Percentiles rank a stretch among this genome's conserved stretches.
phyloP scores from a whole-genome alignment of 805 yeast species.

The Wickerhamiella sergipiensis region DNA sequence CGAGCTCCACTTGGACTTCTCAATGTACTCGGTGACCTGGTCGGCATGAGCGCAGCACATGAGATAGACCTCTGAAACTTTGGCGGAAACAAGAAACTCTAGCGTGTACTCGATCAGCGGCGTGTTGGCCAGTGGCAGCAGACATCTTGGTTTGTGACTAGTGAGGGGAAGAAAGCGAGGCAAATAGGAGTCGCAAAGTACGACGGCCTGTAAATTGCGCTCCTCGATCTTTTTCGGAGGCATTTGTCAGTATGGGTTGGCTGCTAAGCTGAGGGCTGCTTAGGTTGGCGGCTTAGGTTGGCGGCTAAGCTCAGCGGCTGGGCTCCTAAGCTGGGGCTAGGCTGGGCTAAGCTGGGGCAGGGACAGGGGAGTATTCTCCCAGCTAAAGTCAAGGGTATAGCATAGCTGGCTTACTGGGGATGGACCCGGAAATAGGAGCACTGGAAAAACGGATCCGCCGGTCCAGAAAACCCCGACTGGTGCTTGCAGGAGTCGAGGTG shows the following conservation, averaged over 20 bases:
- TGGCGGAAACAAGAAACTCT: conserved; percentile 83
- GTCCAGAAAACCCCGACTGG: conserved; percentile 12
- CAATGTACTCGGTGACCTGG: conserved; percentile 71
- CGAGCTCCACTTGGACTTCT: conserved; percentile 29
- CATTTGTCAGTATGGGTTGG: conserved; percentile 1
- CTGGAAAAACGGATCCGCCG: conserved; percentile 17
- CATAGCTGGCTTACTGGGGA: neutral
- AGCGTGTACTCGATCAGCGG: conserved; percentile 91
- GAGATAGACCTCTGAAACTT: conserved; percentile 77
- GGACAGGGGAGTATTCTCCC: too few species aligned
- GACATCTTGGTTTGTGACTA: conserved; percentile 72
- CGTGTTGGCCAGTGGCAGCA: conserved; percentile 81
- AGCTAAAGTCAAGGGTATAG: too few species aligned
- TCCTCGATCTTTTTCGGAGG: conserved; percentile 13
- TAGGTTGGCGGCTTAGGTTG: too few species aligned
- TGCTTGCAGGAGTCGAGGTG: conserved; percentile 8
- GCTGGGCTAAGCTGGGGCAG: too few species aligned
- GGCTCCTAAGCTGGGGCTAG: too few species aligned
- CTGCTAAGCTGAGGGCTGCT: neutral
- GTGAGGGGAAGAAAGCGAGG: conserved; percentile 89
- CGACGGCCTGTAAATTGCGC: conserved; percentile 66
- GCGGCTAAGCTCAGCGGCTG: too few species aligned
- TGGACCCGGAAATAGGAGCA: conserved; percentile 15
- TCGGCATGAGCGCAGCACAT: conserved; percentile 88
- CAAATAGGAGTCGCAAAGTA: conserved; percentile 85